Conservation (phyloP, 2,329 filamentous ascomycete genomes). For the Colletotrichum sp. region DNA sequence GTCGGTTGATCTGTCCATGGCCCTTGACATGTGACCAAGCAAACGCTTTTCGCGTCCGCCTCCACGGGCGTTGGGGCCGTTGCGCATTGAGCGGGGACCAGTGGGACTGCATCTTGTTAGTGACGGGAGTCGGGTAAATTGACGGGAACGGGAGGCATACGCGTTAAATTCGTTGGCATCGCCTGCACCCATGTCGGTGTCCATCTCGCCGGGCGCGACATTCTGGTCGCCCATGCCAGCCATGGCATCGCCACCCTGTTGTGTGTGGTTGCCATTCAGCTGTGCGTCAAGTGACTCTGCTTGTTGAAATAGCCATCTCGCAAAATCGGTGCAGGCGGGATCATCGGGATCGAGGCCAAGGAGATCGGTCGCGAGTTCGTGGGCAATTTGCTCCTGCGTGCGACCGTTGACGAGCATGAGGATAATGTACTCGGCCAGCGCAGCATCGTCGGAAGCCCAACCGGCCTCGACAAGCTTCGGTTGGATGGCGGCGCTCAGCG, state of each 20-base stretch:
- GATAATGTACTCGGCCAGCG: conserved; percentile 94
- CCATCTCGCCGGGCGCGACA: conserved; percentile 51
- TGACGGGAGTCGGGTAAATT: conserved; percentile 19
- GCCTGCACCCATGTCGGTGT: conserved; percentile 75
- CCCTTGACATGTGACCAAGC: conserved; percentile 83
- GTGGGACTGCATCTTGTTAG: conserved; percentile 74
- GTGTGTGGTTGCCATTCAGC: conserved; percentile 54
- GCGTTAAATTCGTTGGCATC: conserved; percentile 57
- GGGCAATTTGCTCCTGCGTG: conserved; percentile 85
- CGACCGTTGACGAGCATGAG: conserved; percentile 97
- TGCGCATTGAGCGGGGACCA: conserved; percentile 94
- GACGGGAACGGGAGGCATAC: conserved; percentile 48
- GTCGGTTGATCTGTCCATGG: conserved; percentile 79
- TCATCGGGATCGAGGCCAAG: conserved; percentile 84
- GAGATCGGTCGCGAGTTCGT: conserved; percentile 87
- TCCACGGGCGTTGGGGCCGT: conserved; percentile 60
- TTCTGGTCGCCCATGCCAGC: conserved; percentile 39
- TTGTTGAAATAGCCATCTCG: conserved; percentile 92
- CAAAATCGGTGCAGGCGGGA: conserved; percentile 81
- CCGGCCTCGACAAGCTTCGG: conserved; percentile 92
- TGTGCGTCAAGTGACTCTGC: conserved; percentile 71
- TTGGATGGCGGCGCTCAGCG: conserved; percentile 82
- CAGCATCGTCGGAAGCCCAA: conserved; percentile 86
- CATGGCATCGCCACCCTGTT: conserved; percentile 30
- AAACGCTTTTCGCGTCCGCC: conserved; percentile 78